Evolutionary conservation across 2,329 filamentous ascomycete genomes (phyloP).

Genomic region (Coniochaeta ligniaria): DNA sequence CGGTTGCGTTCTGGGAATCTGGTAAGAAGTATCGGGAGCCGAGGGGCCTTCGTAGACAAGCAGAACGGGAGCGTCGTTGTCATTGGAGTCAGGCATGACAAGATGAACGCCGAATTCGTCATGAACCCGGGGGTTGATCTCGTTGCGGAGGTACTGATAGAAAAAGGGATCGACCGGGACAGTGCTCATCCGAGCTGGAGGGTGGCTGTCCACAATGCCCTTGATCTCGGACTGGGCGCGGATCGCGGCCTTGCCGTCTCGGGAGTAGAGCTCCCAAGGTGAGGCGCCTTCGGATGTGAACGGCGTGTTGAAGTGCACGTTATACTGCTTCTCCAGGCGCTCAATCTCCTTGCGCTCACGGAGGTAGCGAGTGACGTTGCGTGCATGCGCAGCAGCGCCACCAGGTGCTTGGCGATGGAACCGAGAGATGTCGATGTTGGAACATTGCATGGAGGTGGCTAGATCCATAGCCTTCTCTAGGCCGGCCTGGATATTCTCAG

Average conservation of each 20-base stretch:
- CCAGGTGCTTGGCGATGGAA: constrained; percentile 68
- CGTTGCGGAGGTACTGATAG: constrained; percentile 62
- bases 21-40: constrained; percentile 39
- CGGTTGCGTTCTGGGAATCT: constrained; percentile 47
- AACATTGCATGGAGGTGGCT: constrained; percentile 78
- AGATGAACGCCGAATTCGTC: constrained; percentile 66
- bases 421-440: constrained; percentile 73
- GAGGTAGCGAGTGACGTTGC: constrained; percentile 82
- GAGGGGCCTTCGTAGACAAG: constrained; percentile 65
- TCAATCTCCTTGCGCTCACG: constrained; percentile 75
- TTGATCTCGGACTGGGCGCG: constrained; percentile 70
- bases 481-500: constrained; percentile 65
- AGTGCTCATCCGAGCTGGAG: constrained; percentile 62
- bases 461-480: constrained; percentile 82
- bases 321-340: constrained; percentile 71
- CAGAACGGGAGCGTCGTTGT: constrained; percentile 55
- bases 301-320: constrained; percentile 82
- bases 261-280: constrained; percentile 83
- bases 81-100: constrained; percentile 58
- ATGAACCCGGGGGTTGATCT: constrained; percentile 56
- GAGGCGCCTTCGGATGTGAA: constrained; percentile 60
- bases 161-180: constrained; percentile 72
- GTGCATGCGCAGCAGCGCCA: constrained; percentile 71
- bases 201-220: constrained; percentile 65
- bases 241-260: constrained; percentile 76